phyloP scores from a whole-genome alignment of 2,329 filamentous ascomycete species.

The Epichloe bromicola region DNA sequence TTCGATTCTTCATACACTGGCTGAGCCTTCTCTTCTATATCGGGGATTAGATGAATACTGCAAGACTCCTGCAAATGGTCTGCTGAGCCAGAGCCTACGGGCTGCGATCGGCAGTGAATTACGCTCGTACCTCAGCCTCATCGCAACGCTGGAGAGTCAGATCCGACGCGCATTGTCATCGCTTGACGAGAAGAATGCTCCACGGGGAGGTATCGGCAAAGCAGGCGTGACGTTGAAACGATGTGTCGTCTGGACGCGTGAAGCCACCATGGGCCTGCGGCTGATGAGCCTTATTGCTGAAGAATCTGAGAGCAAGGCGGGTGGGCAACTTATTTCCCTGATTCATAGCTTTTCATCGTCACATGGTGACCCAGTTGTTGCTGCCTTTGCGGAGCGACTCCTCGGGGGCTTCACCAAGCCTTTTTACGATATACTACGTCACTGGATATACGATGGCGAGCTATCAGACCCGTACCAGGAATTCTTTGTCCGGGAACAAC shows the following conservation, averaged over 20 bases:
- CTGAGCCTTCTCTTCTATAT: constrained; percentile 90
- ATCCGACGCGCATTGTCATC: constrained; percentile 70
- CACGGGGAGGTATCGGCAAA: constrained; percentile 62
- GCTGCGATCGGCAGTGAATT: constrained; percentile 78
- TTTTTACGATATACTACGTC: constrained; percentile 90
- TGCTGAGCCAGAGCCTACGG: constrained; percentile 85
- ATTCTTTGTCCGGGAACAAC: constrained; percentile 86
- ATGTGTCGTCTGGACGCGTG: constrained; percentile 93
- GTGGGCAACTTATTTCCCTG: constrained; percentile 83
- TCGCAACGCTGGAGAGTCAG: constrained; percentile 85
- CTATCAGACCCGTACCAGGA: constrained; percentile 90
- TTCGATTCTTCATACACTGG: constrained; percentile 75
- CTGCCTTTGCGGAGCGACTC: constrained; percentile 80
- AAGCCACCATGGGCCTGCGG: constrained; percentile 88
- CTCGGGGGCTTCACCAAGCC: constrained; percentile 78
- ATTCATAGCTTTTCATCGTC: constrained; percentile 90
- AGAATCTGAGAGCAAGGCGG: constrained; percentile 68
- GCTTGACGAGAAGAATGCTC: constrained; percentile 51
- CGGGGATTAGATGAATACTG: constrained; percentile 69
- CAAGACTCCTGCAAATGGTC: constrained; percentile 63
- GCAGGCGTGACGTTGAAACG: constrained; percentile 87
- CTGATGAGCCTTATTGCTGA: constrained; percentile 92
- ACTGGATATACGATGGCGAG: constrained; percentile 98
- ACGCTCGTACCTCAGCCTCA: constrained; percentile 76
- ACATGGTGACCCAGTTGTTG: constrained; percentile 90